Conservation (phyloP, 768 basidiomycete species). For the Naganishia randhawae region DNA sequence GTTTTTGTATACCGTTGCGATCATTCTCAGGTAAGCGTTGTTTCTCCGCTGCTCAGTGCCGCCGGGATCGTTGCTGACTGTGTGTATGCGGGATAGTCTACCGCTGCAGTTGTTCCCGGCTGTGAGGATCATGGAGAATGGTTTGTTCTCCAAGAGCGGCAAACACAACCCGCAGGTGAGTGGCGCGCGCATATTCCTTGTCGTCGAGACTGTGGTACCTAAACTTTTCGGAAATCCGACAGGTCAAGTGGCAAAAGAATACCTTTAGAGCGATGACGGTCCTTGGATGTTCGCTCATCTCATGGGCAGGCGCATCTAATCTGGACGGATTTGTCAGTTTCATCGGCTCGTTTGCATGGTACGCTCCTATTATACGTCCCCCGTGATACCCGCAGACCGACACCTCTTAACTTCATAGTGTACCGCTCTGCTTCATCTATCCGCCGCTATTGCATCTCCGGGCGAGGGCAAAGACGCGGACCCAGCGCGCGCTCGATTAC, state of each 20-base stretch:
- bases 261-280: constrained; percentile 53
- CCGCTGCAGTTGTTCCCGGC: constrained; percentile 98
- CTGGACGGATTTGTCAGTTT: constrained; percentile 94
- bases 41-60: constrained; percentile 52
- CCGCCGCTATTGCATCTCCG: constrained; percentile 87
- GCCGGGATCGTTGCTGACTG: constrained; percentile 7
- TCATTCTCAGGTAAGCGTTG: constrained; percentile 53
- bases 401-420: constrained; percentile 55
- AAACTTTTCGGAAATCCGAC: constrained; percentile 30
- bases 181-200: background rate
- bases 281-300: constrained; percentile 71
- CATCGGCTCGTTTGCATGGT: constrained; percentile 92
- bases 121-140: constrained; percentile 94
- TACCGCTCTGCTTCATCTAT: constrained; percentile 90
- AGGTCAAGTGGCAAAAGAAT: constrained; percentile 96
- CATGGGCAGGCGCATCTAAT: constrained; percentile 74
- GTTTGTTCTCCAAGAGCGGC: constrained; percentile 76
- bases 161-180: constrained; percentile 59
- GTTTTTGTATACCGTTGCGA: constrained; percentile 70
- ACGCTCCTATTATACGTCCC: constrained; percentile 41
- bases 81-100: constrained; percentile 56
- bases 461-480: constrained; percentile 63
- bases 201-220: background rate
- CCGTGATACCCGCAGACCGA: constrained; percentile 27
- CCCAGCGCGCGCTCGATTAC: constrained; percentile 66